These are phyloP conservation scores for Kodamaea neixiangensis DNA, from an alignment of 805 yeast genomes.

Conservation along the genomic window DNA sequence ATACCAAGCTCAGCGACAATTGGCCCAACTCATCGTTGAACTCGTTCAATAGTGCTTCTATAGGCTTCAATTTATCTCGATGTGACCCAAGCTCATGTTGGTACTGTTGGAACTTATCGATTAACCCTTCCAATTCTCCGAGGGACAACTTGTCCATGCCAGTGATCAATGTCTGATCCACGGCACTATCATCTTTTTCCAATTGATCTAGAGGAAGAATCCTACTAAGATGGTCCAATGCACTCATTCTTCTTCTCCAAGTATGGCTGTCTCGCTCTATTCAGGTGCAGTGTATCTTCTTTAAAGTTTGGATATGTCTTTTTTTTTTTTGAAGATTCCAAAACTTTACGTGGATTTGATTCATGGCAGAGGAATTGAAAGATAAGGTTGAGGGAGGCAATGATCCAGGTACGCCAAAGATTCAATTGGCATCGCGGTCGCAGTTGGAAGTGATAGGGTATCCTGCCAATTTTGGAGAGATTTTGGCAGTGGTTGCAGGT, in stretches of 20 bases:
- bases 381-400: not conserved
- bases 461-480: constrained; percentile 38
- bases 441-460: constrained; percentile 49
- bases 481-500: constrained; percentile 61
- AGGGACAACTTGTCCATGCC: not conserved
- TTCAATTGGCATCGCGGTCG: constrained; percentile 16
- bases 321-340: too few relatives aligned
- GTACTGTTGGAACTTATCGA: constrained; percentile 11
- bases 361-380: not conserved
- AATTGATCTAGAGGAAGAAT: constrained; percentile 13
- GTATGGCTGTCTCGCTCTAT: not conserved
- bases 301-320: not conserved
- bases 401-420: not conserved
- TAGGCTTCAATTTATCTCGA: constrained; percentile 45
- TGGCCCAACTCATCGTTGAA: constrained; percentile 55
- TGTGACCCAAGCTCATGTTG: constrained; percentile 25
- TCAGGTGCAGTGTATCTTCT: not conserved
- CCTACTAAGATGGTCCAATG: constrained; percentile 13
- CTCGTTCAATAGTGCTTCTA: constrained; percentile 51
- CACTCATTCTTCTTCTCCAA: constrained; percentile 11
- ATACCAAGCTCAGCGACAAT: constrained; percentile 32
- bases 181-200: not conserved
- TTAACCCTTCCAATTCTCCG: constrained; percentile 2
- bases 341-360: not conserved
- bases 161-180: not conserved